Conservation (phyloP, 306 rosid genomes). For the Cyamopsis tetragonoloba region DNA sequence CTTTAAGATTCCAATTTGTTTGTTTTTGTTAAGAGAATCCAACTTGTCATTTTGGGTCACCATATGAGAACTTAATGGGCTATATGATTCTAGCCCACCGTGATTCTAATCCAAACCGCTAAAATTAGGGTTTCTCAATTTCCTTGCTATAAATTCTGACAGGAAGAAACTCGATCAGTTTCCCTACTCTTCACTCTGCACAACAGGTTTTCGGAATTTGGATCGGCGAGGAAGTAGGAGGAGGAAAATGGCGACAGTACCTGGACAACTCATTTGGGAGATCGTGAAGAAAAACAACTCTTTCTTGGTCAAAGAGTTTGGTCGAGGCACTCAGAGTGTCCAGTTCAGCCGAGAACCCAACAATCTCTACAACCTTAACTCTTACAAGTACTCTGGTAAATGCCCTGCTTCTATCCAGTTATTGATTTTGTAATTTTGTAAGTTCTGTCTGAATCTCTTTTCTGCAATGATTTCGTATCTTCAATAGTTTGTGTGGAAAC, state of each 20-base stretch:
- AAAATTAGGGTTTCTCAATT: slow-evolving; percentile 52
- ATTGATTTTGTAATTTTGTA: background rate
- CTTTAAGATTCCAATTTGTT: too few species aligned
- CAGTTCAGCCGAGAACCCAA: slow-evolving; percentile 83
- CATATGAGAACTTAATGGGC: background rate
- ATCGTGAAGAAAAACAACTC: slow-evolving; percentile 86
- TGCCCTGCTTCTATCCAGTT: background rate
- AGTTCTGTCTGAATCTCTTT: background rate
- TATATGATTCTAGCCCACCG: background rate
- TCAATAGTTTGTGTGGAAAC: background rate
- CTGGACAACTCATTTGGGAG: slow-evolving; percentile 91
- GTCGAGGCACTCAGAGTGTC: slow-evolving; percentile 66
- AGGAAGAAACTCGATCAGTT: background rate
- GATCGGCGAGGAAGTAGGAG: slow-evolving; percentile 25
- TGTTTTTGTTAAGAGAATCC: too few species aligned
- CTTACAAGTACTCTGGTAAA: slow-evolving; percentile 78
- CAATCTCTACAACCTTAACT: slow-evolving; percentile 76
- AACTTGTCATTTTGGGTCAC: background rate
- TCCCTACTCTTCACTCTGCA: background rate
- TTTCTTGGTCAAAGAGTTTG: slow-evolving; percentile 82
- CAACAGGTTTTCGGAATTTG: background rate
- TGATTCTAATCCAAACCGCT: background rate
- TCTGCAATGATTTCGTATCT: background rate
- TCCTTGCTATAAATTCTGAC: slow-evolving; percentile 29
- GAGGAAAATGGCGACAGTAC: slow-evolving; percentile 61